phyloP scores from a whole-genome alignment of 2,329 filamentous ascomycete genomes.

The Trichoderma gracile region DNA sequence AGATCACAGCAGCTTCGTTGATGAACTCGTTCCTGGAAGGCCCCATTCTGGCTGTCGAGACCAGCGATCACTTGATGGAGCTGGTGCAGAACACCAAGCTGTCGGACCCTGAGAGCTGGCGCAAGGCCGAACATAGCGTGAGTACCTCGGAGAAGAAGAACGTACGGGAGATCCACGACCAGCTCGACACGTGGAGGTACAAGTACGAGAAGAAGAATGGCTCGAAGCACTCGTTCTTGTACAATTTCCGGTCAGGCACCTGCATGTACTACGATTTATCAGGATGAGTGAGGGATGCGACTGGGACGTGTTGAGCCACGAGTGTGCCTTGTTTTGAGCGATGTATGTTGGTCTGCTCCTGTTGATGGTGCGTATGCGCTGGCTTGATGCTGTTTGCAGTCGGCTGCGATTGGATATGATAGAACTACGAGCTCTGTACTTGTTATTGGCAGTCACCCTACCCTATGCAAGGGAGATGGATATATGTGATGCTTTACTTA shows the following conservation, averaged over 20 bases:
- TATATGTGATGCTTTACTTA: too few relatives aligned
- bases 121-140: slow-evolving; percentile 74
- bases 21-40: slow-evolving; percentile 72
- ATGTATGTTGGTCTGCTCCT: background rate
- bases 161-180: slow-evolving; percentile 76
- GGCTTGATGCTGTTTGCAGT: too few relatives aligned
- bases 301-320: slow-evolving; percentile 28
- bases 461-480: too few relatives aligned
- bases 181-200: slow-evolving; percentile 65
- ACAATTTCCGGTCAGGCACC: slow-evolving; percentile 83
- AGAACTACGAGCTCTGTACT: too few relatives aligned
- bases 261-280: slow-evolving; percentile 84
- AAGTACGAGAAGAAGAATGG: slow-evolving; percentile 56
- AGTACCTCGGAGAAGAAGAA: slow-evolving; percentile 79
- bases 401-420: background rate
- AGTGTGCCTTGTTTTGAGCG: background rate
- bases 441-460: too few relatives aligned
- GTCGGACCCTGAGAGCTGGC: slow-evolving; percentile 82
- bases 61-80: slow-evolving; percentile 78
- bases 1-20: slow-evolving; percentile 58
- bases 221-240: slow-evolving; percentile 77
- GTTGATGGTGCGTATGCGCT: too few relatives aligned
- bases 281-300: slow-evolving; percentile 33
- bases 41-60: slow-evolving; percentile 85
- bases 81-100: slow-evolving; percentile 72